Conservation (phyloP, 2,329 filamentous ascomycete species). For the Scytalidium lignicola region DNA sequence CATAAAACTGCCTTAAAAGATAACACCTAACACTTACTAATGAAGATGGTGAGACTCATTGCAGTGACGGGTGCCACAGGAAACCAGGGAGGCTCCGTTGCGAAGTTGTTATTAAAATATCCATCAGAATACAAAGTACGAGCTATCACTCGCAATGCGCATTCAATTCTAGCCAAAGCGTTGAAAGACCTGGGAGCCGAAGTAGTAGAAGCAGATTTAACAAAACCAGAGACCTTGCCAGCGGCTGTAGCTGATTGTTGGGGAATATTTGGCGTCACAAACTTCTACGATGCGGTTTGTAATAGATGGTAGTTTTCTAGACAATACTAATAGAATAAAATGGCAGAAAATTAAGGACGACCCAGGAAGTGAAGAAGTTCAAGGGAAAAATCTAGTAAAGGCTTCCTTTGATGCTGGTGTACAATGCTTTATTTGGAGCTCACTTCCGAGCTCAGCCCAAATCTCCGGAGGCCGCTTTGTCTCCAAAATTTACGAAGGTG, state of each 20-base stretch:
- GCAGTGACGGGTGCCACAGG: neutral
- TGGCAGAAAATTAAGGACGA: slow-evolving; percentile 3
- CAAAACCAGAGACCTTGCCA: slow-evolving; percentile 7
- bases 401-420: slow-evolving; percentile 6
- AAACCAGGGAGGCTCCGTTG: slow-evolving; percentile 23
- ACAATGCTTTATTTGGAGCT: slow-evolving; percentile 8
- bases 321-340: neutral
- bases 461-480: slow-evolving; percentile 7
- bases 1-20: neutral
- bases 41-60: slow-evolving; percentile 4
- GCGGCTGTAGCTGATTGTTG: slow-evolving; percentile 5
- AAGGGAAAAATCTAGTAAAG: slow-evolving; percentile 6
- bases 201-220: slow-evolving; percentile 22
- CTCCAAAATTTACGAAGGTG: slow-evolving; percentile 6
- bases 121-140: slow-evolving; percentile 19
- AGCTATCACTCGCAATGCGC: slow-evolving; percentile 23
- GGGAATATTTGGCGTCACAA: slow-evolving; percentile 7
- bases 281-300: slow-evolving; percentile 7
- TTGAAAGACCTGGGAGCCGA: slow-evolving; percentile 20
- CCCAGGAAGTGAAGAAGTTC: slow-evolving; percentile 6
- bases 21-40: no score
- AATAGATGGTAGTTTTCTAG: neutral
- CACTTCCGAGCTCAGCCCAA: slow-evolving; percentile 5
- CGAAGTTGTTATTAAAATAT: slow-evolving; percentile 21
- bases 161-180: slow-evolving; percentile 15